Conservation (phyloP, 306 rosid genomes). For the Quercus gilva region DNA sequence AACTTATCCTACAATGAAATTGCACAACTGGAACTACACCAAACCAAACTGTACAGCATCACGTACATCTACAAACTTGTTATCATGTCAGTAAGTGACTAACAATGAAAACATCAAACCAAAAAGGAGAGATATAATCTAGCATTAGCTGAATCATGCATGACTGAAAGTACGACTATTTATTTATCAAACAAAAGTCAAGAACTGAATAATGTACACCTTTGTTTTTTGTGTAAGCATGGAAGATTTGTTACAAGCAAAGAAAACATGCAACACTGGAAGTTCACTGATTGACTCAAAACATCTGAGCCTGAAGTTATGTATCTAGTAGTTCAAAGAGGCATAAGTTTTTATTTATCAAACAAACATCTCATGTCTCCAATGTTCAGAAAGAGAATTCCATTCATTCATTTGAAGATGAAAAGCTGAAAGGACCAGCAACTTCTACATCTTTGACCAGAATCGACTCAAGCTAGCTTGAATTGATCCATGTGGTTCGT, state of each 20-base stretch:
- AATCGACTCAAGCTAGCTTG: slow-evolving; percentile 78
- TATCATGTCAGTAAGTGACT: neutral
- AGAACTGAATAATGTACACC: neutral
- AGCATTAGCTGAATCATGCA: neutral
- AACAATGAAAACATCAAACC: neutral
- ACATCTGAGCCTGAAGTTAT: neutral
- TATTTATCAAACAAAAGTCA: neutral
- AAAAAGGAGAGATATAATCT: neutral
- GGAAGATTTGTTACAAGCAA: neutral
- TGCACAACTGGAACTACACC: neutral
- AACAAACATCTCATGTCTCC: neutral
- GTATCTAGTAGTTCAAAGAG: neutral
- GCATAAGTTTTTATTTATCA: neutral
- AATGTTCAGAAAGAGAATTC: neutral
- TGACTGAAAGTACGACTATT: neutral
- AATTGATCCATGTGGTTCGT: slow-evolving; percentile 93
- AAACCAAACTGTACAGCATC: neutral
- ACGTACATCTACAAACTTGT: neutral
- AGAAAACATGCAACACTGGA: neutral
- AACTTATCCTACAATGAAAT: neutral
- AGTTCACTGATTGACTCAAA: neutral
- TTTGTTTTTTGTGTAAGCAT: neutral
- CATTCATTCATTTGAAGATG: neutral
- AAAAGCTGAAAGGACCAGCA: neutral
- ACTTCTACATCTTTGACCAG: slow-evolving; percentile 66